Evolutionary conservation across 768 basidiomycete genomes (phyloP).

Genomic region (Boletus pseudopeckii): DNA sequence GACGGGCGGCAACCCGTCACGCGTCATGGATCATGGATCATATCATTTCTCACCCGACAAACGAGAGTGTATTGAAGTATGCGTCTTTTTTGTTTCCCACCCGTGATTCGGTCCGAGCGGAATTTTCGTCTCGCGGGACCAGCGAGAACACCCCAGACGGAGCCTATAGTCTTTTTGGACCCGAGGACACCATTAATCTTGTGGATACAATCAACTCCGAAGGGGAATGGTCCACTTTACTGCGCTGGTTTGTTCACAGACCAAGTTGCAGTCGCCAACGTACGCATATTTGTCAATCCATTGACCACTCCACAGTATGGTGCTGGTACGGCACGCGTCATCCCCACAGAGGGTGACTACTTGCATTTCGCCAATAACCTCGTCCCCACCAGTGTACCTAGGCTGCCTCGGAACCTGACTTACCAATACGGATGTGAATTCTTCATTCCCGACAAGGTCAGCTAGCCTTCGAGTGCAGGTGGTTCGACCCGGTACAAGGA

Average conservation of each 20-base stretch:
- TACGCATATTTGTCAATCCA: too few species aligned
- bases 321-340: slow-evolving; percentile 51
- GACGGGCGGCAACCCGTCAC: slow-evolving; percentile 33
- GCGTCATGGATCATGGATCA: slow-evolving; percentile 60
- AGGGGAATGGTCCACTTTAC: too few species aligned
- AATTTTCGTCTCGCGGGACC: too few species aligned
- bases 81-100: slow-evolving; percentile 18
- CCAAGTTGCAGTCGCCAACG: too few species aligned
- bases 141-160: too few species aligned
- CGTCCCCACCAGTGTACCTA: slow-evolving; percentile 19
- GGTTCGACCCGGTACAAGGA: slow-evolving; percentile 35
- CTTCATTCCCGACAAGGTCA: slow-evolving; percentile 29
- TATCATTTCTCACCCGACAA: slow-evolving; percentile 51
- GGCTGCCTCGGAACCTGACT: not conserved
- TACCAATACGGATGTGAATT: slow-evolving; percentile 45
- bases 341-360: too few species aligned
- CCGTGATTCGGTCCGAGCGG: not conserved
- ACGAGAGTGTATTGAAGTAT: slow-evolving; percentile 60
- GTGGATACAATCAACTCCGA: too few species aligned
- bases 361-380: too few species aligned
- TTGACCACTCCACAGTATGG: slow-evolving; percentile 36
- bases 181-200: too few species aligned
- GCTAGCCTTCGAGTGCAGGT: too few species aligned
- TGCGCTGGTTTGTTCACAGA: too few species aligned
- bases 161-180: too few species aligned